These are phyloP conservation scores for Emericellopsis atlantica DNA, from an alignment of 2,329 filamentous ascomycete genomes.

Conservation along the genomic window DNA sequence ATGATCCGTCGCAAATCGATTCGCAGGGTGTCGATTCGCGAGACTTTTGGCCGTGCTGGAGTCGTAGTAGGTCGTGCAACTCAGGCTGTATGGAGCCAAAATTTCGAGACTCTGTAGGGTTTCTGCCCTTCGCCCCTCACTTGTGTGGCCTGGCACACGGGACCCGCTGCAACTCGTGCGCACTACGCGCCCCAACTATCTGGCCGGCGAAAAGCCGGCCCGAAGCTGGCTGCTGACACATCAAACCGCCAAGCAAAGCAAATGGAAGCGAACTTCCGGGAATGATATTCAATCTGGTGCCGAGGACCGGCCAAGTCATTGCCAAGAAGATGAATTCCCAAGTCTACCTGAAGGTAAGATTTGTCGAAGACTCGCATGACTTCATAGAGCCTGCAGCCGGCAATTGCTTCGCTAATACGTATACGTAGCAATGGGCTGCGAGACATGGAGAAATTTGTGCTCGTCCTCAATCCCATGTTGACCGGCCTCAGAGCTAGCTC, in stretches of 20 bases:
- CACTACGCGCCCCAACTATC: too few relatives aligned
- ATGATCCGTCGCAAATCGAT: slow-evolving; percentile 30
- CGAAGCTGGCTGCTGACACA: slow-evolving; percentile 18
- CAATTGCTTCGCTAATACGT: too few relatives aligned
- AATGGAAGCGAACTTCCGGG: too few relatives aligned
- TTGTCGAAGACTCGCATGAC: too few relatives aligned
- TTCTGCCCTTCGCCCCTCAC: slow-evolving; percentile 24
- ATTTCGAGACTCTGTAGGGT: slow-evolving; percentile 23
- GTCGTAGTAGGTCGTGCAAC: slow-evolving; percentile 16
- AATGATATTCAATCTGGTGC: neutral
- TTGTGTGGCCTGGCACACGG: slow-evolving; percentile 14
- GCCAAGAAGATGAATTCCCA: too few relatives aligned
- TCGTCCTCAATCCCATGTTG: too few relatives aligned
- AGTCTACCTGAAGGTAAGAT: too few relatives aligned
- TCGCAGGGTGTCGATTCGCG: slow-evolving; percentile 1
- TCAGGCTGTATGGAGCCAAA: slow-evolving; percentile 13
- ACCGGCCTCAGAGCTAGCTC: too few relatives aligned
- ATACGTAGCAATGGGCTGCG: too few relatives aligned
- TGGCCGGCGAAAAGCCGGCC: slow-evolving; percentile 5
- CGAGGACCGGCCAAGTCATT: neutral
- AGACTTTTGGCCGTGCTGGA: slow-evolving; percentile 17
- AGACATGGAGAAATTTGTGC: too few relatives aligned
- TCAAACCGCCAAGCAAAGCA: slow-evolving; percentile 3
- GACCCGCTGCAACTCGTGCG: too few relatives aligned
- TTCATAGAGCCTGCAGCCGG: too few relatives aligned